Base-by-base conservation (phyloP, 208 protist species). In the Zelonia costaricensis region DNA sequence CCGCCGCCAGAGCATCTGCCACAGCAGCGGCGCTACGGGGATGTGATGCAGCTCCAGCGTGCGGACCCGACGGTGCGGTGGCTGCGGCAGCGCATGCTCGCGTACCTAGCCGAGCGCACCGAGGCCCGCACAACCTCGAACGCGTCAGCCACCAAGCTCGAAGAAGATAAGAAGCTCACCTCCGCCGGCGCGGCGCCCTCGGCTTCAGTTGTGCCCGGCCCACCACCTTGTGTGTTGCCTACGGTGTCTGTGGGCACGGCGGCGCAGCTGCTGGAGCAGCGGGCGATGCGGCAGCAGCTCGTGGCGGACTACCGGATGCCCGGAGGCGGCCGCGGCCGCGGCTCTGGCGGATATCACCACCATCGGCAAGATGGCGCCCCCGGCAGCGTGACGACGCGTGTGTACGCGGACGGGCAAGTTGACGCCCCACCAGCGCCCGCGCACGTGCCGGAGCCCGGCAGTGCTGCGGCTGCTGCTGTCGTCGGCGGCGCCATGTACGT, bases 1-100 rank as follows among this genome's bases (percentile, higher is more conserved):
- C 8, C 10, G n/a, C 31, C 48, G 25, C 9, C 4, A 18, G 10
- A 18, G 28, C 53, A 44, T 7, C 35, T n/a, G 20, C 52, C 13
- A 13, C 46, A 39, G 43, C 30, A 7, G 28, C 45, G 62, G 31
- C 81, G 81, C 4, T 72, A 72, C 58, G 76, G 76, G 40, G 69
- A 20, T n/a, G 74, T 86, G 4, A 33, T 38, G 28, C 73, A 86
- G 54, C 30, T 85, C 3, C 85, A 88, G 53, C 63, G 66, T 4
- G 56, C 73, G 3, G 81, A 88, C 44, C 71, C 73, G 13, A 56
- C 69, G 10, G 81, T 76, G 31, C 58, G 44, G 22, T 64, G 52
- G 71, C 76, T 84, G 69, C 75, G 73, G 7, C 66, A 67, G 8
- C 74, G 63, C 10, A 78, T 76, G 62, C 46, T 67, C 22, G 44